Percentiles rank a stretch among this genome's conserved stretches.
These are phyloP conservation scores for Euphorbia pulcherrima DNA, from an alignment of 345 rosid genomes.

Conservation along the genomic window DNA sequence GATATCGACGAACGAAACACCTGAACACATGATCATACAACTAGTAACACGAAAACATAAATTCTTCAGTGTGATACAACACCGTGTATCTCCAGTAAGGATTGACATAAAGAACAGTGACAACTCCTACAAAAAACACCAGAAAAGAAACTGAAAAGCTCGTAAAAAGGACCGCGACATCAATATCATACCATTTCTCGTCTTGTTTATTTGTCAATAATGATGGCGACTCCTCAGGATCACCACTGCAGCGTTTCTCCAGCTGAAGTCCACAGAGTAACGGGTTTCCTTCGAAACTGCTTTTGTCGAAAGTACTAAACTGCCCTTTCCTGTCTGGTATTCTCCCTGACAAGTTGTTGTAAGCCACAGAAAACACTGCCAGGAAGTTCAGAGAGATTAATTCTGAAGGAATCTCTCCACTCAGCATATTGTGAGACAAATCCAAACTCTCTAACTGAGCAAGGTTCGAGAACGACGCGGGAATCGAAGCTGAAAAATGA, in stretches of 20 bases:
- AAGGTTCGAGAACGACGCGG: neutral
- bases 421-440: slow-evolving; percentile 3
- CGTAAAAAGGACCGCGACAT: too few relatives aligned
- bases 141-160: too few relatives aligned
- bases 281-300: slow-evolving; percentile 7
- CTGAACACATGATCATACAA: too few relatives aligned
- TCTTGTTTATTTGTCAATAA: too few relatives aligned
- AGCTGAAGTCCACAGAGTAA: neutral
- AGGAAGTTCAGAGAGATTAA: neutral
- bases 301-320: neutral
- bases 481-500: neutral
- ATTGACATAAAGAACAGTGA: too few relatives aligned
- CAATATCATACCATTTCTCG: too few relatives aligned
- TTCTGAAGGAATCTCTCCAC: slow-evolving; percentile 3
- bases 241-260: neutral
- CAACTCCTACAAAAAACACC: too few relatives aligned
- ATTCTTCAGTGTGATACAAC: too few relatives aligned
- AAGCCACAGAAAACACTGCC: slow-evolving; percentile 1
- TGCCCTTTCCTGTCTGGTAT: neutral
- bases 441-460: neutral
- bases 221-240: neutral
- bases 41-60: too few relatives aligned
- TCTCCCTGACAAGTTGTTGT: slow-evolving; percentile 14
- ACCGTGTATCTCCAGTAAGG: too few relatives aligned
- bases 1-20: neutral